A percentile compares a stretch with the other conserved stretches of the same genome.
Conservation (phyloP, 2,329 filamentous ascomycete genomes). For the Pseudocercospora ulei region DNA sequence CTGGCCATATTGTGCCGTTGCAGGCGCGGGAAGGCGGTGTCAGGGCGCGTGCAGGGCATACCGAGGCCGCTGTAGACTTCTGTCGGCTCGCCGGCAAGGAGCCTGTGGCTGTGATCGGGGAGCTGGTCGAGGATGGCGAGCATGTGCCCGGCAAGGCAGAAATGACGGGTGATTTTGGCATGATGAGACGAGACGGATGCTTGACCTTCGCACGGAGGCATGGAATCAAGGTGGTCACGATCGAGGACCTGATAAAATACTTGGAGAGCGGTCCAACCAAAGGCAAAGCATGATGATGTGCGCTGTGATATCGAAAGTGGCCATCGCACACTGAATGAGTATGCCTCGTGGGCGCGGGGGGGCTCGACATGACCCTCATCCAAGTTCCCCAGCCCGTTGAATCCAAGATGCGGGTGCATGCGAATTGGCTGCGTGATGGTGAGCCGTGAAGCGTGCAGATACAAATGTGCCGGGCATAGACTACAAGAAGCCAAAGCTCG, state of each 20-base stretch:
- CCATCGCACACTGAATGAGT: slow-evolving; percentile 7
- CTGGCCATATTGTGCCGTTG: slow-evolving; percentile 84
- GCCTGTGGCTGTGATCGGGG: slow-evolving; percentile 73
- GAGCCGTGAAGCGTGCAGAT: too few species aligned
- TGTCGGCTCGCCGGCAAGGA: slow-evolving; percentile 72
- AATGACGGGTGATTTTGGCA: slow-evolving; percentile 57
- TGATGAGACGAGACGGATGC: slow-evolving; percentile 86
- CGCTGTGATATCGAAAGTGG: background rate
- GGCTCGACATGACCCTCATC: too few species aligned
- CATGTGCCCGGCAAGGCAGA: slow-evolving; percentile 59
- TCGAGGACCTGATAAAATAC: slow-evolving; percentile 76
- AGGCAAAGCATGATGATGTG: slow-evolving; percentile 13
- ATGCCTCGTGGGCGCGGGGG: too few species aligned
- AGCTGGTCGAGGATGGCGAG: slow-evolving; percentile 79
- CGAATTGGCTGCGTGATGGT: too few species aligned
- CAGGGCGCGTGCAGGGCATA: slow-evolving; percentile 70
- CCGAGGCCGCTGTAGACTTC: slow-evolving; percentile 86
- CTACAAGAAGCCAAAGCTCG: slow-evolving; percentile 1
- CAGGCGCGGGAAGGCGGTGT: slow-evolving; percentile 71
- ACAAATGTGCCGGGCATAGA: slow-evolving; percentile 8
- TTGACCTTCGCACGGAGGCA: slow-evolving; percentile 77
- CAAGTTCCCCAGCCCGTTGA: too few species aligned
- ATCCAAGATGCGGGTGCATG: too few species aligned
- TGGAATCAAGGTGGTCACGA: slow-evolving; percentile 89
- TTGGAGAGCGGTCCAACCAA: slow-evolving; percentile 45